A percentile compares a stretch with the other conserved stretches of the same genome.
These are phyloP conservation scores for Paraphaeosphaeria minitans DNA, from an alignment of 2,329 filamentous ascomycete genomes.

Conservation along the genomic window DNA sequence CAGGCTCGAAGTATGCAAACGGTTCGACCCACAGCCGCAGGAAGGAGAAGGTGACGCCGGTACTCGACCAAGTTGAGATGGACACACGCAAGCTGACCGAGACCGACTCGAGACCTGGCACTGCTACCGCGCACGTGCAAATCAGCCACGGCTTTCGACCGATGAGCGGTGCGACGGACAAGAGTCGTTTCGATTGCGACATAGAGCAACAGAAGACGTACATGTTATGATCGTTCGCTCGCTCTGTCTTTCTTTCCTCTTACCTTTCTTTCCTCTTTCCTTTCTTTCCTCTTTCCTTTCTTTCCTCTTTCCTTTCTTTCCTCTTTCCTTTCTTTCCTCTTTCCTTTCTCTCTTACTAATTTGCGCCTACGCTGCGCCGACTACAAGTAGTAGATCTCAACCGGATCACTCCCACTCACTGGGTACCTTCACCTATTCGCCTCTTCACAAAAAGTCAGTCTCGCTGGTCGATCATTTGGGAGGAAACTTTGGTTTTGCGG, in stretches of 20 bases:
- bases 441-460: slow-evolving; percentile 19
- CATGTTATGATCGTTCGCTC: slow-evolving; percentile 36
- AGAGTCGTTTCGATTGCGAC: slow-evolving; percentile 41
- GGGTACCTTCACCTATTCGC: slow-evolving; percentile 10
- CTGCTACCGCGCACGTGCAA: slow-evolving; percentile 24
- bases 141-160: slow-evolving; percentile 31
- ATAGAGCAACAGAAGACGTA: slow-evolving; percentile 45
- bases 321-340: slow-evolving; percentile 17
- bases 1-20: slow-evolving; percentile 38
- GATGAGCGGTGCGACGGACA: slow-evolving; percentile 42
- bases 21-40: slow-evolving; percentile 39
- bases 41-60: slow-evolving; percentile 39
- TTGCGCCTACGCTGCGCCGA: slow-evolving; percentile 20
- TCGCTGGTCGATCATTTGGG: slow-evolving; percentile 16
- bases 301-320: no score
- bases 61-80: slow-evolving; percentile 42
- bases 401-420: slow-evolving; percentile 21
- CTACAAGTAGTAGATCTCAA: slow-evolving; percentile 24
- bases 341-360: slow-evolving; percentile 23
- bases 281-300: slow-evolving; percentile 22
- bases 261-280: no score
- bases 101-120: slow-evolving; percentile 30
- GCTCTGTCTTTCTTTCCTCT: slow-evolving; percentile 18
- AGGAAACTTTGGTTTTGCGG: slow-evolving; percentile 12
- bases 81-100: slow-evolving; percentile 39